Conservation (phyloP, 2,329 filamentous ascomycete genomes). For the Biscogniauxia sp. region DNA sequence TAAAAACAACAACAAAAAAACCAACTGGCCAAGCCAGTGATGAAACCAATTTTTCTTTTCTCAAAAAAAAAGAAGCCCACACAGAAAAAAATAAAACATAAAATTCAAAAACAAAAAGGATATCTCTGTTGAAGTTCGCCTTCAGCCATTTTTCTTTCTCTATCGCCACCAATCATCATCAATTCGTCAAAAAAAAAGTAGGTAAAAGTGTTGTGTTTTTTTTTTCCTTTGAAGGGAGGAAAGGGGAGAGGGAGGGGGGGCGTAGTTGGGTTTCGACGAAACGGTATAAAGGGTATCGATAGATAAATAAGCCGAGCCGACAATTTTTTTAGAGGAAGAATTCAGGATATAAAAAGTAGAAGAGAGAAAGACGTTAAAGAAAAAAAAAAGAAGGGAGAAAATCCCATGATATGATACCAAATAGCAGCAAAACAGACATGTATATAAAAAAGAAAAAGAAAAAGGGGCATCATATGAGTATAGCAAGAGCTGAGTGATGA, state of each 20-base stretch:
- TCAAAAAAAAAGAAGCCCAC: not conserved
- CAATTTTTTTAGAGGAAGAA: not conserved
- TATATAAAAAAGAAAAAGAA: not conserved
- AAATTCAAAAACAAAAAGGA: not conserved
- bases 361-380: conserved; percentile 20
- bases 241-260: no score
- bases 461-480: not conserved
- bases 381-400: conserved; percentile 6
- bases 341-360: conserved; percentile 17
- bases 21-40: no score
- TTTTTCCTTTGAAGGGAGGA: not conserved
- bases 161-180: not conserved
- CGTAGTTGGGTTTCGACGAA: not conserved
- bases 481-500: not conserved
- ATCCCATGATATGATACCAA: no score
- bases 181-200: not conserved
- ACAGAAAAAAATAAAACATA: not conserved
- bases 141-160: not conserved
- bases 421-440: not conserved
- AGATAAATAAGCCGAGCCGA: not conserved
- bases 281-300: not conserved
- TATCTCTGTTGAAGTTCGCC: not conserved
- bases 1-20: no score
- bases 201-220: not conserved
- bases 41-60: no score